phyloP scores from a whole-genome alignment of 768 basidiomycete species.

The Paxillus rubicundulus region DNA sequence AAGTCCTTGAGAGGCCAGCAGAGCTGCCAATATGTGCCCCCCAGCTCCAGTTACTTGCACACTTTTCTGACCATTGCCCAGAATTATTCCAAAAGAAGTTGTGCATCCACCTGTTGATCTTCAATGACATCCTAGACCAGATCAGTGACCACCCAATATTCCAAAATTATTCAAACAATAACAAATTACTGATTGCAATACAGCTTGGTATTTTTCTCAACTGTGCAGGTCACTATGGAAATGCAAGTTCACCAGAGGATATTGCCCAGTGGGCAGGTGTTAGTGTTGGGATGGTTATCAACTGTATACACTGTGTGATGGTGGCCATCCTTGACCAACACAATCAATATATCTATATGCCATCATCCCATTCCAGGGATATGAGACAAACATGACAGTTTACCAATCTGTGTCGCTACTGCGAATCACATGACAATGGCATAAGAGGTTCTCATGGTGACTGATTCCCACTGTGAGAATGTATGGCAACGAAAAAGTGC shows the following conservation, averaged over 20 bases:
- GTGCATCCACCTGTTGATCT: constrained; percentile 22
- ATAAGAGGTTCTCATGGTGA: too few species aligned
- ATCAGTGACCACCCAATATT: constrained; percentile 28
- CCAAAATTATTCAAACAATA: constrained; percentile 8
- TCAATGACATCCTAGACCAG: constrained; percentile 17
- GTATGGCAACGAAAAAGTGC: too few species aligned
- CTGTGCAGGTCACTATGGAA: constrained; percentile 29
- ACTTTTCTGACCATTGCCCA: constrained; percentile 8
- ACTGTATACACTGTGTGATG: constrained; percentile 5
- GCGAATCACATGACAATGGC: too few species aligned
- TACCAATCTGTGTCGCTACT: too few species aligned
- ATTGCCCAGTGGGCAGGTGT: constrained; percentile 10
- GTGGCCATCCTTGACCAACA: not conserved
- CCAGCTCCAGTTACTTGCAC: constrained; percentile 1
- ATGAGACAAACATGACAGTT: not conserved
- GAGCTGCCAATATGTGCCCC: not conserved
- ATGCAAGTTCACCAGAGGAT: constrained; percentile 3
- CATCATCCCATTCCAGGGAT: not conserved
- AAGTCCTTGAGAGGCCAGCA: not conserved
- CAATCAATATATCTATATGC: not conserved
- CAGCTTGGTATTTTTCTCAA: constrained; percentile 30
- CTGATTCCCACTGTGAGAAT: too few species aligned
- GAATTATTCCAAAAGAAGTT: constrained; percentile 25
- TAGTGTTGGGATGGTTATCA: not conserved
- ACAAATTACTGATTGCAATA: constrained; percentile 28